phyloP scores from a whole-genome alignment of 306 rosid species.

The Lathyrus aphaca region DNA sequence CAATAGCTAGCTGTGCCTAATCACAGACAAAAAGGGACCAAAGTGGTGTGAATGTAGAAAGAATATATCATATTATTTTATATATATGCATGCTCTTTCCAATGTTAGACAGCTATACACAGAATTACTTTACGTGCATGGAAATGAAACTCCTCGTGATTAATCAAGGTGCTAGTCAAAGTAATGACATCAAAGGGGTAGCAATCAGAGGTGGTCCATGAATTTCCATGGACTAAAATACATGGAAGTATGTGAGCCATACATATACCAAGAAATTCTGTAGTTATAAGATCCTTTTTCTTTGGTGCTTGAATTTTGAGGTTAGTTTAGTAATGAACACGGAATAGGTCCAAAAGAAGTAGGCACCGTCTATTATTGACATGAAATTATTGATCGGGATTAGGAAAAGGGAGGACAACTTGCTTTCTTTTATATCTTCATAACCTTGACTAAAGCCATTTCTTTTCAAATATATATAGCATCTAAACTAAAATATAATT shows the following conservation, averaged over 20 bases:
- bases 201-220: conserved; percentile 28
- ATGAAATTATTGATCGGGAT: conserved; percentile 44
- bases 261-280: conserved; percentile 33
- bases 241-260: conserved; percentile 36
- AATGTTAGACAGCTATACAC: neutral
- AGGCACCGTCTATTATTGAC: conserved; percentile 89
- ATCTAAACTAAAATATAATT: no score
- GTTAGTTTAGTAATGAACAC: conserved; percentile 62
- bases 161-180: conserved; percentile 16
- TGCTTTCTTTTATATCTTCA: conserved; percentile 41
- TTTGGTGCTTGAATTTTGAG: conserved; percentile 51
- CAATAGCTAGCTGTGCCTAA: conserved; percentile 31
- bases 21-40: conserved; percentile 14
- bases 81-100: conserved; percentile 9
- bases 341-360: conserved; percentile 81
- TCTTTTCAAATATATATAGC: no score
- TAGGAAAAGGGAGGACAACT: conserved; percentile 37
- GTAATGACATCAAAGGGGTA: conserved; percentile 8
- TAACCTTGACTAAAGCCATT: conserved; percentile 20
- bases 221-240: conserved; percentile 33
- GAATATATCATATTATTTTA: neutral
- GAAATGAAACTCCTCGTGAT: conserved; percentile 39
- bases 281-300: conserved; percentile 39
- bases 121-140: conserved; percentile 48
- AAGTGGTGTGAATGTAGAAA: conserved; percentile 44